phyloP scores from a whole-genome alignment of 306 rosid species.

The Sicyos baderoa region DNA sequence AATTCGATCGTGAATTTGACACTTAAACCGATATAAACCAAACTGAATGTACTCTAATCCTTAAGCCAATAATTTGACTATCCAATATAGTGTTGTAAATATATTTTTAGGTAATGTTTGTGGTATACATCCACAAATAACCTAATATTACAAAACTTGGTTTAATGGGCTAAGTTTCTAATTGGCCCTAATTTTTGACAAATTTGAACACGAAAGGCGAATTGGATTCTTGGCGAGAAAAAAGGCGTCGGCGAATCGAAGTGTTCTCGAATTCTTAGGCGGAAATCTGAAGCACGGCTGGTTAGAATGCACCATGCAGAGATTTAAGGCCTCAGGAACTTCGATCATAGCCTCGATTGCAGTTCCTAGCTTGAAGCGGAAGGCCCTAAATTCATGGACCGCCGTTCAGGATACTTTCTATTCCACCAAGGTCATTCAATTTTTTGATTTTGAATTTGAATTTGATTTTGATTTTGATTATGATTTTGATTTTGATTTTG shows the following conservation, averaged over 20 bases:
- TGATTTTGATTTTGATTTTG: constrained; percentile 2
- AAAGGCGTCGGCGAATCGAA: background rate
- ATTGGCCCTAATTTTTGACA: background rate
- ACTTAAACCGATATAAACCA: too few species aligned
- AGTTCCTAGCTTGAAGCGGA: constrained; percentile 42
- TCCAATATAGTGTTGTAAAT: too few species aligned
- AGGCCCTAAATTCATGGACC: constrained; percentile 57
- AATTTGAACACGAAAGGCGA: background rate
- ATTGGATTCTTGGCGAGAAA: background rate
- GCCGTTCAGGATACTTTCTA: constrained; percentile 69
- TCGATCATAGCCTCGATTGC: constrained; percentile 29
- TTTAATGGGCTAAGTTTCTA: background rate
- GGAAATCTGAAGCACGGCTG: constrained; percentile 10
- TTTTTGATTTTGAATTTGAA: background rate
- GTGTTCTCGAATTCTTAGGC: background rate
- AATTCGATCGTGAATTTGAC: too few species aligned
- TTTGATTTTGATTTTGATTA: background rate
- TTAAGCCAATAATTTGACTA: too few species aligned
- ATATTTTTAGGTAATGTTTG: too few species aligned
- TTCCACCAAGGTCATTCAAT: constrained; percentile 52
- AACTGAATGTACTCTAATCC: too few species aligned
- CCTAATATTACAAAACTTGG: too few species aligned
- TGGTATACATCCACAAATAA: too few species aligned
- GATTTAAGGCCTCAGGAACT: constrained; percentile 38
- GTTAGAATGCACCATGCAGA: constrained; percentile 46